Conservation (phyloP, 768 basidiomycete genomes). For the Macrolepiota dolichaula region DNA sequence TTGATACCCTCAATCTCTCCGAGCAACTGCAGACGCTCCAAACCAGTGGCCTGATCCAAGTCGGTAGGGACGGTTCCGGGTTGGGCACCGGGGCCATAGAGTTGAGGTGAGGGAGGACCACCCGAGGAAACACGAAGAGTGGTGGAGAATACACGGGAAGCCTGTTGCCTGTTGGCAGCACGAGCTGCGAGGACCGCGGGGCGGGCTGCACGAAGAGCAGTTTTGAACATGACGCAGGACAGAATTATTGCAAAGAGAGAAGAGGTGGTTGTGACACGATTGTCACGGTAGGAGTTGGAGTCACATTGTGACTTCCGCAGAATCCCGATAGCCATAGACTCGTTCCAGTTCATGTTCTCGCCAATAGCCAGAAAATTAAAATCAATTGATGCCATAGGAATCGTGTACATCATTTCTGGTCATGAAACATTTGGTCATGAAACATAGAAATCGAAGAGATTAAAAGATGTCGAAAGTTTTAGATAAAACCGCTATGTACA, state of each 20-base stretch:
- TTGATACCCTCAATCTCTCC: constrained; percentile 86
- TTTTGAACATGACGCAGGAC: constrained; percentile 36
- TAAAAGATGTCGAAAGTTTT: not conserved
- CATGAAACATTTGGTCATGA: not conserved
- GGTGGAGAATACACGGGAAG: constrained; percentile 57
- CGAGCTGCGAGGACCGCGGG: constrained; percentile 38
- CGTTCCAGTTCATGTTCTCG: not conserved
- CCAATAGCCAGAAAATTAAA: not conserved
- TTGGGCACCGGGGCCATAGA: constrained; percentile 73
- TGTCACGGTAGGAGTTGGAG: constrained; percentile 14
- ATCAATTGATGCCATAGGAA: constrained; percentile 1
- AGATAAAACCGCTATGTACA: not conserved
- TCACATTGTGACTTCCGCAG: constrained; percentile 27
- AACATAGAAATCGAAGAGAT: not conserved
- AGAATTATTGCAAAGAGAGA: constrained; percentile 11
- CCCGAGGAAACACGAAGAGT: constrained; percentile 55
- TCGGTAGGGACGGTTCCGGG: constrained; percentile 78
- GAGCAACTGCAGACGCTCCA: constrained; percentile 92
- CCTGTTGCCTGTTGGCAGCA: constrained; percentile 28
- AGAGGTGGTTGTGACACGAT: constrained; percentile 18
- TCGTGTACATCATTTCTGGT: not conserved
- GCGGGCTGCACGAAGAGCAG: constrained; percentile 43
- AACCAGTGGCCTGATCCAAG: constrained; percentile 89
- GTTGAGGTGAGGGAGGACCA: constrained; percentile 53
- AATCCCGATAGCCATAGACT: constrained; percentile 21